Percentiles rank a stretch among this genome's conserved stretches.
phyloP scores from a whole-genome alignment of 371 early-diverging fungal genomes.

The Mycotypha africana region DNA sequence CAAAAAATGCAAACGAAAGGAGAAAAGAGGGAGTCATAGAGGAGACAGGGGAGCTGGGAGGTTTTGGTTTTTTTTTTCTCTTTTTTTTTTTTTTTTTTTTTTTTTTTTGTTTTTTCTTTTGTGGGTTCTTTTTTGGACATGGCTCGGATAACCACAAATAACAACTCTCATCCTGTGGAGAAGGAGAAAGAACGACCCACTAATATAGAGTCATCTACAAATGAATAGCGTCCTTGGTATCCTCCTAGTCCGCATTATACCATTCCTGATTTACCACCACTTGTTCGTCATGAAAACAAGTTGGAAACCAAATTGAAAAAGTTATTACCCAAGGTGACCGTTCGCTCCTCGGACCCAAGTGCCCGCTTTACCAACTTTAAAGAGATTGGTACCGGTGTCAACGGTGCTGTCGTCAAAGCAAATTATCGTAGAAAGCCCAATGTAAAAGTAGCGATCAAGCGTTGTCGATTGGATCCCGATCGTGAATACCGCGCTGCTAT shows the following conservation, averaged over 20 bases:
- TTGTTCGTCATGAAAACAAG: constrained; percentile 20
- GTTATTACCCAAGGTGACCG: constrained; percentile 25
- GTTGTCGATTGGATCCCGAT: constrained; percentile 38
- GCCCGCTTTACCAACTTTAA: constrained; percentile 29
- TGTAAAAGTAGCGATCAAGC: constrained; percentile 37
- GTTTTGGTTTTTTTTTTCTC: too few species aligned
- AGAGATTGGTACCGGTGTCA: constrained; percentile 45
- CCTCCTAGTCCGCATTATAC: constrained; percentile 27
- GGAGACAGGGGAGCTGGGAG: too few species aligned
- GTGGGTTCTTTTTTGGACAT: too few species aligned
- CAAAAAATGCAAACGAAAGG: neutral
- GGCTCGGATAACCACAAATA: too few species aligned
- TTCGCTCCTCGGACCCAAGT: constrained; percentile 31
- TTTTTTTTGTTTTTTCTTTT: neutral
- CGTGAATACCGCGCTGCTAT: constrained; percentile 41
- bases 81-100: neutral
- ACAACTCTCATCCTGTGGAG: too few species aligned
- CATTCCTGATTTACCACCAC: constrained; percentile 23
- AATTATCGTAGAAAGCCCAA: constrained; percentile 26
- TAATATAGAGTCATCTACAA: too few species aligned
- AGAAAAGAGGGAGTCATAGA: neutral
- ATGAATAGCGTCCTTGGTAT: constrained; percentile 31
- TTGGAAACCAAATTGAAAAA: constrained; percentile 25
- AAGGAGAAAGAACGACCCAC: too few species aligned
- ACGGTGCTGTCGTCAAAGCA: constrained; percentile 40